Evolutionary conservation across 257 asterid species (phyloP), one percentile per base, ranked within the genome.

Genomic region (Cruciata laevipes): DNA sequence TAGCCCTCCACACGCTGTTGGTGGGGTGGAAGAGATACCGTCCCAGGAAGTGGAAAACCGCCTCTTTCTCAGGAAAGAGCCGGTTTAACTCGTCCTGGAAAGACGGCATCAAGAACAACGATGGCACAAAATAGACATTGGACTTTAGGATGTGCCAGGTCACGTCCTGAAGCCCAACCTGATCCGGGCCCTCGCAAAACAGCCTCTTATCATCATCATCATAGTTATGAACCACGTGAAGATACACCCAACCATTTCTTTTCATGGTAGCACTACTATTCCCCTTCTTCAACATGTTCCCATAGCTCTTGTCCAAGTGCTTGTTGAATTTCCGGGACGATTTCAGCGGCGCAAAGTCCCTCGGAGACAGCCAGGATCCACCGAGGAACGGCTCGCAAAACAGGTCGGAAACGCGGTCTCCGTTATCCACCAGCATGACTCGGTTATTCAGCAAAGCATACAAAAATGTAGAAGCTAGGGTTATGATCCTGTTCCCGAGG

Each of bases 331-430:
- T n/a, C n/a, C n/a, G n/a, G 71, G 83, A 85, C 32, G 80, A 67
- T 31, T 61, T 23, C 6, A 42, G 62, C 49, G 85, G 68, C 0
- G 97, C 94, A 73, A 89, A 88, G 62, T 86, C 88, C 53, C 72
- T 37, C 27, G 96, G 97, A 51, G 90, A 87, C 2, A 88, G 58
- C 97, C 98, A 92, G 6, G 98, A 87, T 21, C 35, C 74, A 18
- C 79, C 89, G 0, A 93, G 96, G 74, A 92, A 92, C 3, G 98
- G 98, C 65, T 89, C 96, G 6, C 98, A 89, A 72, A 92, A 89
- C 44, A 89, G 93, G 21, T 86, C 88, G 2, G 86, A 81, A 24
- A 92, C 76, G 70, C 82, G 84, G 20, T 25, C 61, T 68, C 84
- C 80, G 30, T 78, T 75, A 51, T 87, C 98, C 10, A 89, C 85